Evolutionary conservation across 2,329 filamentous ascomycete genomes (phyloP), one percentile per base, ranked within the genome.

Genomic region (Pseudogymnoascus sp.): DNA sequence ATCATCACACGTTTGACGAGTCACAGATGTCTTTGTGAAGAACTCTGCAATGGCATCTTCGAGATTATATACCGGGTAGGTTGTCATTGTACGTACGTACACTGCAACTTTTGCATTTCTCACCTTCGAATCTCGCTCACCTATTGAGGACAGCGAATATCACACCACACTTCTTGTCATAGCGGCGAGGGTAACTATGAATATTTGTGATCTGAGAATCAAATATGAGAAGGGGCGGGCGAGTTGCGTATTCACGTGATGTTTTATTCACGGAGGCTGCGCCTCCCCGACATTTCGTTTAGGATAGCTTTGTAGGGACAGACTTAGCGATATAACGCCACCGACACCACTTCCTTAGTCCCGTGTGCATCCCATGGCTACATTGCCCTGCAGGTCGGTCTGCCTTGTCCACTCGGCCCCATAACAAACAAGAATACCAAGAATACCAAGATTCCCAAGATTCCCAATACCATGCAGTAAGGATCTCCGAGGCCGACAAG

Each of bases 1-100:
- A 11, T 60, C 64, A 45, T 72, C 64, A 41, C 62, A 67, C 63
- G 36, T 38, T 68, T 62, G 58, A 52, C 60, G 64, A 36, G 65
- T 65, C 25, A 64, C 66, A 25, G 68, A 68, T 19, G 70, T 71
- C 64, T 71, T 67, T 35, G 58, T 39, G 61, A 72, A 71, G 65
- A 72, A 71, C 22, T 63, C 58, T 22, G 60, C 66, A 60, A 72
- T 70, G 60, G 67, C 67, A 61, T 65, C 45, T 60, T 71, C 64
- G 61, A 69, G 62, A 58, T 64, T 64, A 62, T 72, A 70, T 63
- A 67, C 64, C 49, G 61, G 52, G 60, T 65, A 64, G 30, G 63
- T 39, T 16, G 36, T 9, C 36, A 39, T 39, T 39, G 7, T 39
- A n/a, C 3, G 36, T 16, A 8, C n/a, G 9, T 16, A 8, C n/a